Evolutionary conservation across 352 stramenopile species (phyloP).

Genomic region (Lagenidium sp.): DNA sequence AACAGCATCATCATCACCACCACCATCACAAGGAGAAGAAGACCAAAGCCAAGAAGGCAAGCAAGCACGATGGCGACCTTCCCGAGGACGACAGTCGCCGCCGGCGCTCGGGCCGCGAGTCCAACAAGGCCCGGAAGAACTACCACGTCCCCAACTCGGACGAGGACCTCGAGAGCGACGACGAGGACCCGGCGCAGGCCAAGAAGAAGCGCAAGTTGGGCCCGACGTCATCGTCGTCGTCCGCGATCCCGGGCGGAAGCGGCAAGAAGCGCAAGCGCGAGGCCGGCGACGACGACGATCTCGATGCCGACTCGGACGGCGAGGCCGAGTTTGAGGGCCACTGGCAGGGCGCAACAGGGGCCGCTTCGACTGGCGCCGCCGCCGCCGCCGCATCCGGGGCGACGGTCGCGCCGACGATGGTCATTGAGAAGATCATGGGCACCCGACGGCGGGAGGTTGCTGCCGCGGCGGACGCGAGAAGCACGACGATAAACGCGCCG

Average conservation of each 20-base stretch:
- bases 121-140: slow-evolving; percentile 62
- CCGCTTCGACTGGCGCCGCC: too few relatives aligned
- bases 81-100: slow-evolving; percentile 17
- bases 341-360: not conserved
- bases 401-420: slow-evolving; percentile 28
- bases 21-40: slow-evolving; percentile 1
- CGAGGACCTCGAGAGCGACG: slow-evolving; percentile 51
- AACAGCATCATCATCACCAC: too few relatives aligned
- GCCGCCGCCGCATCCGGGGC: not conserved
- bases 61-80: not conserved
- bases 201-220: slow-evolving; percentile 16
- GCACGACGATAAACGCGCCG: too few relatives aligned
- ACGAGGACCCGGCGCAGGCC: slow-evolving; percentile 6
- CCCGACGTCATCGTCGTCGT: not conserved
- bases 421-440: slow-evolving; percentile 88
- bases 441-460: slow-evolving; percentile 35
- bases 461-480: slow-evolving; percentile 11
- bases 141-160: slow-evolving; percentile 80
- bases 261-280: slow-evolving; percentile 14
- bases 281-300: not conserved
- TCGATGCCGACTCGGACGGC: slow-evolving; percentile 4
- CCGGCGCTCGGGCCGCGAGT: slow-evolving; percentile 52
- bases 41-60: not conserved
- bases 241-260: not conserved
- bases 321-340: slow-evolving; percentile 13